Evolutionary conservation across 2,329 filamentous ascomycete genomes (phyloP), one percentile per base, ranked within the genome.

Genomic region (Penicillium sp.): DNA sequence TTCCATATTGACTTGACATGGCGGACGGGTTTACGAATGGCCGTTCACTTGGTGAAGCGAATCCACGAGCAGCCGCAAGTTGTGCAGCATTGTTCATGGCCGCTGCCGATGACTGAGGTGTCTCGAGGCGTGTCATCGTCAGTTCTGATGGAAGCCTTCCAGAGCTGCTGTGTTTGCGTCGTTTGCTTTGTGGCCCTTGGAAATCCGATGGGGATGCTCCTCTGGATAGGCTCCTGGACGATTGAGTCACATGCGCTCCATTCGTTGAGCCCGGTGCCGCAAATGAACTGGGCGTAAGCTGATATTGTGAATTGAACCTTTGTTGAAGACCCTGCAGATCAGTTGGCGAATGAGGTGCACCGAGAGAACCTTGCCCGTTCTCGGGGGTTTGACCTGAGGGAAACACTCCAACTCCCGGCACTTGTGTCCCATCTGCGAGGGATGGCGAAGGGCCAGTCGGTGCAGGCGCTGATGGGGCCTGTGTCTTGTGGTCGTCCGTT

Each of bases 401-500:
- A 57, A 81, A 82, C 5, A 79, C 71, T 13, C 75, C 75, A 54
- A 77, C 71, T 53, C 76, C 78, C 17, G 80, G 72, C 21, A 79
- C 67, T 59, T 77, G 73, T 38, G 72, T 71, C 35, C 69, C 71
- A 62, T 77, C 74, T n/a, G 71, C 66, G 29, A 75, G 56, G 10
- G 71, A 67, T 37, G 75, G 69, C 13, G 67, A 74, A 15, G 73
- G 69, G 6, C 74, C 63, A 43, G 73, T 59, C 57, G 69, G 64
- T 57, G 75, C 64, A 54, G 71, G 69, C 50, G 68, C 77, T 56
- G 67, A 73, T 62, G 80, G 75, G 50, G 81, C 74, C 67, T 91
- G 89, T 8, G 91, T 96, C 78, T 97, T 97, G 79, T 97, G 93
- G 70, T 99, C 93, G 72, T 99, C 93, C 1, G 94, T 97, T 62